Percentiles rank a stretch among this genome's conserved stretches.
phyloP scores from a whole-genome alignment of 2,329 filamentous ascomycete genomes.

The Sporothrix protearum region DNA sequence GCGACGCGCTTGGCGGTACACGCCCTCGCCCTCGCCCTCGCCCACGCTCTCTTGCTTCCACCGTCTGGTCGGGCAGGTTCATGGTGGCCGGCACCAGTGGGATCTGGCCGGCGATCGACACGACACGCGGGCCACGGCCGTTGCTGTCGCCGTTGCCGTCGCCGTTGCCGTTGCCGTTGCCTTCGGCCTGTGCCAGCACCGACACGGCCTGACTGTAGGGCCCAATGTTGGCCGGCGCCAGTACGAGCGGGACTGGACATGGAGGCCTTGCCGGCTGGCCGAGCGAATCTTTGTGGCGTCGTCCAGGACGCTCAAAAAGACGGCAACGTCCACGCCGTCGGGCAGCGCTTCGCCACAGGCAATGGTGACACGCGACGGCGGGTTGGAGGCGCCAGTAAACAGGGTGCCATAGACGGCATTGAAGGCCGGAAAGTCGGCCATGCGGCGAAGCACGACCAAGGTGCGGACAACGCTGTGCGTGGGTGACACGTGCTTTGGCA shows the following conservation, averaged over 20 bases:
- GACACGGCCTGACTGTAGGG: slow-evolving; percentile 89
- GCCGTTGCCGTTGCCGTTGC: not conserved
- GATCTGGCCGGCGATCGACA: slow-evolving; percentile 86
- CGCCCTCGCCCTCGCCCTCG: too few relatives aligned
- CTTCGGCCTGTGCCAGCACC: slow-evolving; percentile 37
- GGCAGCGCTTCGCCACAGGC: slow-evolving; percentile 69
- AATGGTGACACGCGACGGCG: slow-evolving; percentile 80
- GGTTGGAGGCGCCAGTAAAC: slow-evolving; percentile 69
- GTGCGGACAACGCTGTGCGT: slow-evolving; percentile 51
- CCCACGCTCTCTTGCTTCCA: not conserved
- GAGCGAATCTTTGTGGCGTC: slow-evolving; percentile 29
- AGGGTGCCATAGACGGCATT: slow-evolving; percentile 73
- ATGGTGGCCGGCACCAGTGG: slow-evolving; percentile 79
- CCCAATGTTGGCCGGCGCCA: slow-evolving; percentile 97
- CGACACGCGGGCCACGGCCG: slow-evolving; percentile 33
- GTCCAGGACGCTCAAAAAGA: slow-evolving; percentile 38
- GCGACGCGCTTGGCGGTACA: not conserved
- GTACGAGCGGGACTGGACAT: slow-evolving; percentile 91
- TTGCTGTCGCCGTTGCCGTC: not conserved
- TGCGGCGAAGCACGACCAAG: slow-evolving; percentile 69
- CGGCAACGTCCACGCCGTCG: slow-evolving; percentile 53
- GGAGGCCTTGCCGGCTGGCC: slow-evolving; percentile 59
- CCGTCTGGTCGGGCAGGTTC: slow-evolving; percentile 46
- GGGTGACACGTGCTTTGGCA: slow-evolving; percentile 33
- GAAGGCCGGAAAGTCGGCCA: slow-evolving; percentile 72